Base-by-base conservation (phyloP, 345 rosid genomes). In the Abelmoschus esculentus region DNA sequence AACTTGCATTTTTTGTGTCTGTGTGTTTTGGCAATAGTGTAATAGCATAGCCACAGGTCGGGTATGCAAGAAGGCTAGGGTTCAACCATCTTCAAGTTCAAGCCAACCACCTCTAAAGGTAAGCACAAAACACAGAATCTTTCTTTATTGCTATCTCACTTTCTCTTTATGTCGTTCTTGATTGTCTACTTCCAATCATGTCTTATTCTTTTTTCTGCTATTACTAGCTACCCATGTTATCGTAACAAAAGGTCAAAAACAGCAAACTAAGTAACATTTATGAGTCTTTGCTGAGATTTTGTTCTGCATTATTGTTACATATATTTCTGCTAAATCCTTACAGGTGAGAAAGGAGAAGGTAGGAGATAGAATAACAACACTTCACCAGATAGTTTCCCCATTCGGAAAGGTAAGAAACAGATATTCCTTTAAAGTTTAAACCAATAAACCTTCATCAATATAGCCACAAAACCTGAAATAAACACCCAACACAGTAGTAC, bases 311-410 rank as follows among this genome's bases (percentile, higher is more conserved):
- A 52, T 52, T n/a, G 6, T 47, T 47, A 47, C 52, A 4, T 13
- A 2, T 40, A 4, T 53, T 53, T 18, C 6, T 40, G 57, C 29
- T 56, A 40, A 66, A 56, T 17, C 31, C 13, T 56, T 10, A 7
- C 76, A 79, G 83, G 83, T 77, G 71, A 77, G 87, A 79, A 84
- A 81, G 76, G 85, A 81, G 81, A 81, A 79, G 69, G 70, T 79
- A 65, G 85, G 85, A 18, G 85, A 84, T 56, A 79, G 83, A 78
- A 78, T 79, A 69, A 80, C 80, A 62, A 76, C 83, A 50, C 86
- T 83, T 64, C 86, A 83, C 77, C 84, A 84, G 74, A 60, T 84
- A 70, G 87, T 82, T 77, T 84, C 87, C 42, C 85, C 85, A 59
- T 81, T 84, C 70, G 85, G 87, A 70, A 83, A 83, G 84, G 86